Percentiles rank a stretch among this genome's conserved stretches.
phyloP scores from a whole-genome alignment of 2,329 filamentous ascomycete species.

The Madurella fahalii region DNA sequence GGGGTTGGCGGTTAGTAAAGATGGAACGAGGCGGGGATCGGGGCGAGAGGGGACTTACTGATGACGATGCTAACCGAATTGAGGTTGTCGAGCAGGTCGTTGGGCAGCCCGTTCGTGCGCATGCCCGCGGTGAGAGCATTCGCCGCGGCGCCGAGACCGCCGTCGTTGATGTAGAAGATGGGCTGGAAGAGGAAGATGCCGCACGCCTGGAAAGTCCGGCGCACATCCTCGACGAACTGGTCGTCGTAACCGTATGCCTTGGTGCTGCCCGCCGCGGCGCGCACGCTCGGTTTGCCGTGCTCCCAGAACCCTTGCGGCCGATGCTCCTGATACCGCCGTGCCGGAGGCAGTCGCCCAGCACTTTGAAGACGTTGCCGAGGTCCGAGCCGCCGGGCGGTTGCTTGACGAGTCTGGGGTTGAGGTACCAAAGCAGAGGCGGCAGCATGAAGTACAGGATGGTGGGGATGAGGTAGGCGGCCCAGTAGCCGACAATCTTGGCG shows the following conservation, averaged over 20 bases:
- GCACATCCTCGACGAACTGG: slow-evolving; percentile 52
- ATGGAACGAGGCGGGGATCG: background rate
- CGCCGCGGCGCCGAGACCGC: slow-evolving; percentile 40
- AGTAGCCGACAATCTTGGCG: slow-evolving; percentile 47
- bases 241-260: slow-evolving; percentile 54
- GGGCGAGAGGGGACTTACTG: slow-evolving; percentile 13
- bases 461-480: slow-evolving; percentile 38
- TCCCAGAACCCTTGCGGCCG: slow-evolving; percentile 53
- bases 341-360: slow-evolving; percentile 37
- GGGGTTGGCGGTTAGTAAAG: background rate
- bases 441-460: slow-evolving; percentile 28
- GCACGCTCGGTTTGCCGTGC: slow-evolving; percentile 50
- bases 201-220: slow-evolving; percentile 53
- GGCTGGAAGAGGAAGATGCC: slow-evolving; percentile 53
- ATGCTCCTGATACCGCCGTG: slow-evolving; percentile 35
- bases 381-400: slow-evolving; percentile 43
- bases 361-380: slow-evolving; percentile 39
- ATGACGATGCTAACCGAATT: slow-evolving; percentile 46
- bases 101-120: slow-evolving; percentile 45
- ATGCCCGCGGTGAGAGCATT: slow-evolving; percentile 45
- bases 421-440: slow-evolving; percentile 38
- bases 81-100: slow-evolving; percentile 46
- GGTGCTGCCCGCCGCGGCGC: slow-evolving; percentile 40
- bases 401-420: slow-evolving; percentile 37
- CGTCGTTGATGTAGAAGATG: slow-evolving; percentile 40